phyloP scores from a whole-genome alignment of 352 stramenopile species.

The Peronospora destructor region DNA sequence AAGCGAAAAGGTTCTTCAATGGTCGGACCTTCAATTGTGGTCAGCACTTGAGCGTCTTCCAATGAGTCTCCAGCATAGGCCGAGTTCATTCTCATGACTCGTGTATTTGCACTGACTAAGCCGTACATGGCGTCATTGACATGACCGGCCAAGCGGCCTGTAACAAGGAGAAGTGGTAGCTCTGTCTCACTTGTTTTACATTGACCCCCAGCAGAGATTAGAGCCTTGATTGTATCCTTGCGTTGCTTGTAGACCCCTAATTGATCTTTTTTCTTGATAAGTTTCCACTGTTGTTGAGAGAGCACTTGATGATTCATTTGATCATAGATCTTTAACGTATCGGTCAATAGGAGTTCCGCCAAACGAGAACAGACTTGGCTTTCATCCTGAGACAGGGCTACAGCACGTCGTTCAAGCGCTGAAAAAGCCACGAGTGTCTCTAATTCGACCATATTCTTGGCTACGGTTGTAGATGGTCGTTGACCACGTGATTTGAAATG shows the following conservation, averaged over 20 bases:
- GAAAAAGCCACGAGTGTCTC: constrained; percentile 29
- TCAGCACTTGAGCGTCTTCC: constrained; percentile 43
- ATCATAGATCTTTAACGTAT: constrained; percentile 38
- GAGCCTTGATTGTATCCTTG: constrained; percentile 1
- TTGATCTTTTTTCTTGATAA: constrained; percentile 58
- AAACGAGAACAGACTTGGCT: constrained; percentile 35
- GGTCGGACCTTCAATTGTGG: constrained; percentile 29
- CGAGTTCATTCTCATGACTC: constrained; percentile 54
- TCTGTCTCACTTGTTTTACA: constrained; percentile 16
- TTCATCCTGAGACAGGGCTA: constrained; percentile 54
- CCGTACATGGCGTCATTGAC: constrained; percentile 63
- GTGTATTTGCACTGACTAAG: constrained; percentile 38
- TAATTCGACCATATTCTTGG: constrained; percentile 25
- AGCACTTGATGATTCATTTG: constrained; percentile 23
- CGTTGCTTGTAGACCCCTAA: constrained; percentile 51
- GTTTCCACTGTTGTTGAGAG: constrained; percentile 51
- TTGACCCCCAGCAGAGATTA: background rate
- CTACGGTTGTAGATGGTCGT: background rate
- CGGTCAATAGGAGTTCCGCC: constrained; percentile 32
- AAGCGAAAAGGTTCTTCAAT: constrained; percentile 48
- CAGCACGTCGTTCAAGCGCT: constrained; percentile 26
- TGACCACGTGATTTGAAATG: constrained; percentile 8
- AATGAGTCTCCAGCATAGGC: constrained; percentile 35
- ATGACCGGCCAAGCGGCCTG: constrained; percentile 36
- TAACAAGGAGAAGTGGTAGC: constrained; percentile 40